Conservation (phyloP, 257 asterid genomes). For the Solanum sejunctum region DNA sequence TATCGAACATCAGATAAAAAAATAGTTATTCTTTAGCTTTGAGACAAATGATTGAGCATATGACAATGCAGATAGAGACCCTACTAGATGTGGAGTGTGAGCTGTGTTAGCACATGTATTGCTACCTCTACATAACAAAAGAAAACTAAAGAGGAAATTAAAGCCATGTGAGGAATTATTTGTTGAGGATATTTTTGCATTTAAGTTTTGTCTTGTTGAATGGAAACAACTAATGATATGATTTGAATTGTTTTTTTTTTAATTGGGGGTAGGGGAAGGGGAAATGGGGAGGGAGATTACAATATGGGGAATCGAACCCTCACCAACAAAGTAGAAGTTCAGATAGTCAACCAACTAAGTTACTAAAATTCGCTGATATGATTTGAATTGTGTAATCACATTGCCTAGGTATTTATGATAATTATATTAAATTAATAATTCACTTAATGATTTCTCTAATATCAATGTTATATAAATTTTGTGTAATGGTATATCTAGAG, state of each 20-base stretch:
- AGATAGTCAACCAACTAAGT: too few species aligned
- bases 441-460: neutral
- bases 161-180: neutral
- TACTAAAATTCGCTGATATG: too few species aligned
- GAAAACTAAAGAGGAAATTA: neutral
- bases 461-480: neutral
- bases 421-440: neutral
- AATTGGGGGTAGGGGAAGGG: too few species aligned
- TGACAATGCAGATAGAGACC: neutral
- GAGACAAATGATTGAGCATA: neutral
- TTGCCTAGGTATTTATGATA: neutral
- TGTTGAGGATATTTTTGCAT: neutral
- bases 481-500: too few species aligned
- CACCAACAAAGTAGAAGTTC: too few species aligned
- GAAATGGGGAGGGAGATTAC: too few species aligned
- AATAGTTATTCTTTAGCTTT: neutral
- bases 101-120: neutral
- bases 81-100: slow-evolving; percentile 1
- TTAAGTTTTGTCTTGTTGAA: neutral
- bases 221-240: neutral
- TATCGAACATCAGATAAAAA: neutral
- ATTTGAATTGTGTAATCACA: neutral
- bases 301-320: too few species aligned
- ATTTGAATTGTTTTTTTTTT: neutral
- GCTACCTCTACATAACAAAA: neutral